Conservation (phyloP, 345 rosid species). For the Toxicodendron radicans region DNA sequence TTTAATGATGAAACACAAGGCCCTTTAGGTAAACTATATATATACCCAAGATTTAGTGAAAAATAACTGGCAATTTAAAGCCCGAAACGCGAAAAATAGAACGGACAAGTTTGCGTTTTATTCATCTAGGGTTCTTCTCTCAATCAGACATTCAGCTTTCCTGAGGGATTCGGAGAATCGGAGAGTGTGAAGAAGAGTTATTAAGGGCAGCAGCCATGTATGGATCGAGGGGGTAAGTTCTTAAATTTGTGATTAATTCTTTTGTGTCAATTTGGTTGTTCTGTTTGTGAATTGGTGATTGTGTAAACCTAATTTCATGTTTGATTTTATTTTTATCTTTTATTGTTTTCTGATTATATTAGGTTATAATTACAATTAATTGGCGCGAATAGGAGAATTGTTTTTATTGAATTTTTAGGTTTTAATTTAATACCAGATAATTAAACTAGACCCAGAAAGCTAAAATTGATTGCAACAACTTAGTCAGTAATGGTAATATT, state of each 20-base stretch:
- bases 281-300: neutral
- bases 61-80: neutral
- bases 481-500: no score
- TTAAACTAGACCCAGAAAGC: neutral
- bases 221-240: slow-evolving; percentile 55
- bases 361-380: neutral
- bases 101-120: neutral
- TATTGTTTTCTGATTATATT: neutral
- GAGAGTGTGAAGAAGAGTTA: neutral
- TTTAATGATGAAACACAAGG: neutral
- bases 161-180: neutral
- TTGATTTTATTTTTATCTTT: neutral
- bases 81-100: neutral
- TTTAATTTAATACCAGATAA: neutral
- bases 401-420: neutral
- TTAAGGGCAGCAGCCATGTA: slow-evolving; percentile 32
- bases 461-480: no score
- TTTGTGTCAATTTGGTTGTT: neutral
- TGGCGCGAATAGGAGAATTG: no score
- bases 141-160: neutral
- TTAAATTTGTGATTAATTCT: neutral
- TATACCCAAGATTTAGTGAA: no score
- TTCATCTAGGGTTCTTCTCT: slow-evolving; percentile 7
- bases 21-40: neutral
- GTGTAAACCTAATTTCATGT: neutral